phyloP scores from a whole-genome alignment of 2,329 filamentous ascomycete species.

The Pochonia chlamydosporia region DNA sequence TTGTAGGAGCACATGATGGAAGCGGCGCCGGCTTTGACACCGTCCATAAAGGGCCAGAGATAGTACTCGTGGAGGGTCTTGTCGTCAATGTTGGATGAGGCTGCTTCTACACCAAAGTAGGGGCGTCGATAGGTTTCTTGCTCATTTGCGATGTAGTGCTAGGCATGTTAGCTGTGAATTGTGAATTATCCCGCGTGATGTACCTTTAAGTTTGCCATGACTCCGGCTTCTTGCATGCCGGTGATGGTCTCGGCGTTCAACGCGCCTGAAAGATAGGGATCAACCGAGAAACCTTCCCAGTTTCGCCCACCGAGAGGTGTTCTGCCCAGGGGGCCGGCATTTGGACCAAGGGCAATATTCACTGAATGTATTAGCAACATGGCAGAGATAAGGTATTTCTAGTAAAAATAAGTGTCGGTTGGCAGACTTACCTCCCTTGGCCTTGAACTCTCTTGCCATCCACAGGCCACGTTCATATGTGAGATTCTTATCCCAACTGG shows the following conservation, averaged over 20 bases:
- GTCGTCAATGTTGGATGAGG: conserved; percentile 60
- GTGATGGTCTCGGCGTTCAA: conserved; percentile 66
- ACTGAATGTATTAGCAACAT: conserved; percentile 25
- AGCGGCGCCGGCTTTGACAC: conserved; percentile 48
- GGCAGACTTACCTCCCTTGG: conserved; percentile 45
- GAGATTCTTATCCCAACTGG: conserved; percentile 48
- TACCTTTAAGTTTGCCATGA: conserved; percentile 69
- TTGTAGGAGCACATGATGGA: conserved; percentile 67
- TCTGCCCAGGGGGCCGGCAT: conserved; percentile 64
- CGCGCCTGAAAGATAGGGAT: conserved; percentile 65
- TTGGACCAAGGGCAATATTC: conserved; percentile 65
- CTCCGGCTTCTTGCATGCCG: conserved; percentile 71
- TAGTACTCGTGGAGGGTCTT: conserved; percentile 61
- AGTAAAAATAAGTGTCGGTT: neutral
- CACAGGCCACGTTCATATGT: conserved; percentile 44
- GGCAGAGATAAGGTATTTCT: neutral
- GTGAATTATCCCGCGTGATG: neutral
- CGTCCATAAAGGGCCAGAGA: conserved; percentile 60
- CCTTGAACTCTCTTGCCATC: conserved; percentile 52
- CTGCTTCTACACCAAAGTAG: conserved; percentile 40
- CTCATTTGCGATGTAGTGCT: conserved; percentile 56
- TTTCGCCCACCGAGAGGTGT: conserved; percentile 66
- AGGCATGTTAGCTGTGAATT: neutral
- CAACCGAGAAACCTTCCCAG: conserved; percentile 70
- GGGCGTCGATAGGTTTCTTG: conserved; percentile 46